Base-by-base conservation (phyloP, 768 basidiomycete genomes). In the Galerina sulciceps region DNA sequence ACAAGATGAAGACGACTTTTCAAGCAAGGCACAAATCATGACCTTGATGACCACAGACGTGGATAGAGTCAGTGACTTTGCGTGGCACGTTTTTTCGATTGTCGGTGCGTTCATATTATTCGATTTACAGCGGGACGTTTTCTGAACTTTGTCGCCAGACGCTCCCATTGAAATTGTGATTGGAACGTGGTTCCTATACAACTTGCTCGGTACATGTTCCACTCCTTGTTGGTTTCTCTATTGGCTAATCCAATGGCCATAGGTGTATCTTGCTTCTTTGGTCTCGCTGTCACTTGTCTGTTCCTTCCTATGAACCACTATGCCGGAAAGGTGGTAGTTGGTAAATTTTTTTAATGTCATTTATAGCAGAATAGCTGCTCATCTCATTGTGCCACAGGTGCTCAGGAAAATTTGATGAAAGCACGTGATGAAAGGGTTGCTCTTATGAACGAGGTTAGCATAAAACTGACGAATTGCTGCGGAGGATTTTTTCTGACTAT, bases 311-410 rank as follows among this genome's bases (percentile, higher is more conserved):
- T 67, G 61, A 67, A 67, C 44, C 61, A 65, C 31, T 58, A 62
- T 35, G 66, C 64, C 11, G 64, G 66, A 41, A 61, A 63, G 40
- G 60, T 63, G 6, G 66, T 67, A 10, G 55, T 66, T 31, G 89
- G 92, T 47, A 93, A 90, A 71, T 74, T 93, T 43, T 86, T 94
- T 22, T 11, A 69, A 1, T 4, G 10, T 20, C 2, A 37, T 71
- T 11, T 89, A 90, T 1, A 91, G 94, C 68, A 91, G 94, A 52
- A 90, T 89, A 64, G 76, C 95, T 15, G 94, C 96, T n/a, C n/a
- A n/a, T n/a, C 41, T 51, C 3, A 47, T 18, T 6, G n/a, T 50
- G 34, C 8, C n/a, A 40, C 18, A 60, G 59, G 59, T 41, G 53
- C 53, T 20, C 68, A 69, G 47, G 63, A 65, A 43, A 69, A 65